Evolutionary conservation across 2,329 filamentous ascomycete genomes (phyloP).

Genomic region (Dactylonectria macrodidyma): DNA sequence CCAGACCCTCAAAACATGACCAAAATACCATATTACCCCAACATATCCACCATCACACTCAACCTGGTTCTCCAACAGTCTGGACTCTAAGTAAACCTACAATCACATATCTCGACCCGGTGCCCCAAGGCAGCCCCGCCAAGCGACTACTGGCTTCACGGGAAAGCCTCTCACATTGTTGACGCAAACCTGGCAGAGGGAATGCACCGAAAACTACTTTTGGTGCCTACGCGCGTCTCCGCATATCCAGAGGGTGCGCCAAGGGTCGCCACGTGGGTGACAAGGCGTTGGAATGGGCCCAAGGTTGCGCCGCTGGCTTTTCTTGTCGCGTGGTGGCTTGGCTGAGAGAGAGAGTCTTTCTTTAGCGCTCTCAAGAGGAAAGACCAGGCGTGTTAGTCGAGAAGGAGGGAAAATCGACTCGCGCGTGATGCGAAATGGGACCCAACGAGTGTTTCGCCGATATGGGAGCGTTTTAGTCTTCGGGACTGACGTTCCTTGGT

Average conservation of each 20-base stretch:
- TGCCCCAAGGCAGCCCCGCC: neutral
- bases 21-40: neutral
- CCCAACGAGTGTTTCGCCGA: neutral
- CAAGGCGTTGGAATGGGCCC: conserved; percentile 3
- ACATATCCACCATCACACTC: neutral
- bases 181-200: neutral
- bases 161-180: neutral
- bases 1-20: neutral
- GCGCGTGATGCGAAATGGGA: neutral
- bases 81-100: neutral
- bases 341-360: too few relatives aligned
- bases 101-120: neutral
- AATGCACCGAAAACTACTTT: neutral
- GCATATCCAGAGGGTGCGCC: neutral
- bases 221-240: neutral
- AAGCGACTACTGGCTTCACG: neutral
- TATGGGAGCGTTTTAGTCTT: neutral
- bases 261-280: neutral
- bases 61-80: neutral
- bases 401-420: neutral
- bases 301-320: neutral
- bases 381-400: neutral
- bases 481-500: neutral
- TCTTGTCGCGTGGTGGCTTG: neutral
- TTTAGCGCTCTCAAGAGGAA: neutral